These are phyloP conservation scores for Chalciporus chontae DNA, from an alignment of 768 basidiomycete genomes.

Conservation along the genomic window DNA sequence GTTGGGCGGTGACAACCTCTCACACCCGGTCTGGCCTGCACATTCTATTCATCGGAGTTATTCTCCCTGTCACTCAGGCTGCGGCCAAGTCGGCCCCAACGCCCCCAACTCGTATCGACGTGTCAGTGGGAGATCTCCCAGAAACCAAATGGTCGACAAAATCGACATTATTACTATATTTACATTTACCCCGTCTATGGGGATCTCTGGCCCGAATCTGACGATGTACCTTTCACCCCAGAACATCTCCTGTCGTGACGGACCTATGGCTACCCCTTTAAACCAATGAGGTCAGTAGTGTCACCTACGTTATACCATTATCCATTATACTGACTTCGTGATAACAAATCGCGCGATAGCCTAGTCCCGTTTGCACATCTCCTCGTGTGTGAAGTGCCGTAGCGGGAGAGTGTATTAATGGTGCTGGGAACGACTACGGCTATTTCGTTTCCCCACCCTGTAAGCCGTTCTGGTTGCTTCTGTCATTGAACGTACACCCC, in stretches of 20 bases:
- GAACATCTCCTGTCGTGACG: conserved; percentile 20
- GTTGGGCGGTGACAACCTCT: conserved; percentile 8
- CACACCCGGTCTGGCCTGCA: conserved; percentile 15
- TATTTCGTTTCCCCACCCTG: conserved; percentile 13
- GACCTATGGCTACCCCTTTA: not conserved
- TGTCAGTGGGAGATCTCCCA: conserved; percentile 19
- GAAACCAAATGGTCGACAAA: conserved; percentile 4
- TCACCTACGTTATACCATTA: conserved; percentile 13
- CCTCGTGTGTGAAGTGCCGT: conserved; percentile 21
- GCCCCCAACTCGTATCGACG: conserved; percentile 4
- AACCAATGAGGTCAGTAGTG: conserved; percentile 4
- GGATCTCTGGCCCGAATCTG: conserved; percentile 17
- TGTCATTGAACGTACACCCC: conserved; percentile 7
- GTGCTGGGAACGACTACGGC: conserved; percentile 18
- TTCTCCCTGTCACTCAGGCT: conserved; percentile 3
- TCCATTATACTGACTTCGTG: not conserved
- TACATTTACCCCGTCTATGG: conserved; percentile 13
- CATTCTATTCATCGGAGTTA: not conserved
- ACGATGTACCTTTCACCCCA: conserved; percentile 10
- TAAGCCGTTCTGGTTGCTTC: conserved; percentile 4
- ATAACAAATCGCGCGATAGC: not conserved
- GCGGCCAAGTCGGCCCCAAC: conserved; percentile 19
- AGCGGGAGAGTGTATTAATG: not conserved
- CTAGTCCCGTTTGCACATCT: not conserved
- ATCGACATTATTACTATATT: not conserved